A percentile compares a stretch with the other conserved stretches of the same genome.
These are phyloP conservation scores for Lactarius tabidus DNA, from an alignment of 768 basidiomycete species.

Conservation along the genomic window DNA sequence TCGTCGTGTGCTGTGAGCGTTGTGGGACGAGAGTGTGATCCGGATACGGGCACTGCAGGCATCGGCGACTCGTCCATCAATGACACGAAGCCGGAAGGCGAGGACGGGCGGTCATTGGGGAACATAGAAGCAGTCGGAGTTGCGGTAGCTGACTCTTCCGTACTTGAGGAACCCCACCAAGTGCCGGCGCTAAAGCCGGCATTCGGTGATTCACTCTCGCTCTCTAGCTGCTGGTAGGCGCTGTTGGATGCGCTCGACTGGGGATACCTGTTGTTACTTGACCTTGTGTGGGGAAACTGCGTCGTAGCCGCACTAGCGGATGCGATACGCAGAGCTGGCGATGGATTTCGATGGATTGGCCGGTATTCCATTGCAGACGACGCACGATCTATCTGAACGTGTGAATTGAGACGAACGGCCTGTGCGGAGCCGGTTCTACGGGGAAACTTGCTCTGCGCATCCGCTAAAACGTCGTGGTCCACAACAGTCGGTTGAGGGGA, in stretches of 20 bases:
- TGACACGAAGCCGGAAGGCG: slow-evolving; percentile 55
- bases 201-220: neutral
- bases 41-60: slow-evolving; percentile 29
- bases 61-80: slow-evolving; percentile 65
- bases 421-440: slow-evolving; percentile 67
- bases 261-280: slow-evolving; percentile 29
- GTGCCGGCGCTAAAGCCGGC: slow-evolving; percentile 8
- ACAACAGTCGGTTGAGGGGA: slow-evolving; percentile 56
- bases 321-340: slow-evolving; percentile 51
- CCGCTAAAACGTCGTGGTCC: slow-evolving; percentile 33
- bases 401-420: slow-evolving; percentile 47
- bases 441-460: slow-evolving; percentile 39
- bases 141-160: slow-evolving; percentile 36
- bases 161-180: slow-evolving; percentile 62
- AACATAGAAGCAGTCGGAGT: slow-evolving; percentile 75
- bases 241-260: neutral
- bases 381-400: slow-evolving; percentile 60
- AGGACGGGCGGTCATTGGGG: slow-evolving; percentile 38
- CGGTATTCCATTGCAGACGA: slow-evolving; percentile 79
- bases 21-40: slow-evolving; percentile 19
- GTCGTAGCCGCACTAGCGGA: slow-evolving; percentile 51
- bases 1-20: slow-evolving; percentile 35
- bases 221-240: slow-evolving; percentile 6
- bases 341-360: slow-evolving; percentile 40
- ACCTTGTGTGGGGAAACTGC: slow-evolving; percentile 46